Base-by-base conservation (phyloP, 441 rosid species). In the Gossypium gossypioides region DNA sequence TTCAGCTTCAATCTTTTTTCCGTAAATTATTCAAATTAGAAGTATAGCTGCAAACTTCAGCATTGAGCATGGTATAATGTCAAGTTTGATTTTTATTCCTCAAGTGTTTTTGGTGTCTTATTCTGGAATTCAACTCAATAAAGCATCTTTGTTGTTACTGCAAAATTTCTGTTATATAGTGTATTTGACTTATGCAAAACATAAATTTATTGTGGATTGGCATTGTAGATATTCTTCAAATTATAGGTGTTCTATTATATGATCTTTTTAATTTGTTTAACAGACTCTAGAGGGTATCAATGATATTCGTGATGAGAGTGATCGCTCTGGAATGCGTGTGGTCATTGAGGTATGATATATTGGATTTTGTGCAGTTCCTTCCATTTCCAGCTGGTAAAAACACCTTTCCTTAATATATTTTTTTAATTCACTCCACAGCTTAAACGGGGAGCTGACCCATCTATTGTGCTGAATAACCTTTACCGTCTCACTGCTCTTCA, bases 241-340 rank as follows among this genome's bases (percentile, higher is more conserved):
- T 22, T 59, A 19, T 76, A 62, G 3, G 22, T 9, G 34, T 10
- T 67, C 40, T 57, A 13, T 72, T 64, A 68, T 74, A 50, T 57
- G 63, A 37, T 69, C 0, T 6, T 25, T 69, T 67, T 54, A 55
- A 56, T 9, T 55, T 9, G 32, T 51, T 77, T 74, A 59, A 51
- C 86, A 93, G 98, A 88, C 72, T 77, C 84, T 94, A 75, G 99
- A 94, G 75, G 99, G 99, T 58, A 87, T 94, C 52, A 88, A 86
- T 82, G 99, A 92, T 82, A 94, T 94, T 65, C 93, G 99, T 32
- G 99, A 94, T 74, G 99, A 94, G 82, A 94, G 99, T 81, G 97
- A 94, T 74, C 91, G 97, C 51, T 76, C 87, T 74, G 99, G 99
- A 75, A 92, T 94, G 97, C 97, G 97, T 16, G 75, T 94, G 75